phyloP scores from a whole-genome alignment of 768 basidiomycete genomes.

The Auricularia sp. region DNA sequence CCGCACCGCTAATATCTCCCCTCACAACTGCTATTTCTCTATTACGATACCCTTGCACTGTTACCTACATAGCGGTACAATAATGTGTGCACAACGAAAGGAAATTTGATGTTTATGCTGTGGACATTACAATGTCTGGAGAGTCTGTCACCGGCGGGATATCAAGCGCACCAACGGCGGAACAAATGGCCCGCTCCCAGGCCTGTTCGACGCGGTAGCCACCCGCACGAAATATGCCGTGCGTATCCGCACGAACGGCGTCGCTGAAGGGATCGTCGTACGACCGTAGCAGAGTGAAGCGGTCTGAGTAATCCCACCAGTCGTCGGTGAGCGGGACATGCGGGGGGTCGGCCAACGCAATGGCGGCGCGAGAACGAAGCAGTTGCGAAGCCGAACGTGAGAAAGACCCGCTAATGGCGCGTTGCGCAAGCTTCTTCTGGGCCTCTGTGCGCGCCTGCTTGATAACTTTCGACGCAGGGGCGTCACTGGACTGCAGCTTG shows the following conservation, averaged over 20 bases:
- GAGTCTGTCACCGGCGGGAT: constrained; percentile 30
- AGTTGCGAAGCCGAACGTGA: constrained; percentile 8
- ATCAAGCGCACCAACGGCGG: constrained; percentile 65
- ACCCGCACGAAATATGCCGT: constrained; percentile 73
- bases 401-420: not conserved
- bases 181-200: constrained; percentile 73
- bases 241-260: constrained; percentile 63
- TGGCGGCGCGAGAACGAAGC: constrained; percentile 53
- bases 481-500: constrained; percentile 59
- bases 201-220: constrained; percentile 76
- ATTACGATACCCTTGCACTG: constrained; percentile 1
- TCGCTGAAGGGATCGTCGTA: constrained; percentile 72
- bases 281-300: constrained; percentile 41
- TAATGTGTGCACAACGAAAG: constrained; percentile 2
- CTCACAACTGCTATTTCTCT: not conserved
- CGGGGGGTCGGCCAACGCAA: constrained; percentile 59
- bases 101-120: not conserved
- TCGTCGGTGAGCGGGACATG: constrained; percentile 71
- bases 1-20: not conserved
- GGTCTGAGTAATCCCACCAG: constrained; percentile 66
- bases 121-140: constrained; percentile 1
- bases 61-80: not conserved
- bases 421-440: constrained; percentile 25
- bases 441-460: constrained; percentile 50
- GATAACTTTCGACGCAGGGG: constrained; percentile 36